These are phyloP conservation scores for Eleusine coracana DNA, from an alignment of 176 grass and related monocot species.

Conservation along the genomic window DNA sequence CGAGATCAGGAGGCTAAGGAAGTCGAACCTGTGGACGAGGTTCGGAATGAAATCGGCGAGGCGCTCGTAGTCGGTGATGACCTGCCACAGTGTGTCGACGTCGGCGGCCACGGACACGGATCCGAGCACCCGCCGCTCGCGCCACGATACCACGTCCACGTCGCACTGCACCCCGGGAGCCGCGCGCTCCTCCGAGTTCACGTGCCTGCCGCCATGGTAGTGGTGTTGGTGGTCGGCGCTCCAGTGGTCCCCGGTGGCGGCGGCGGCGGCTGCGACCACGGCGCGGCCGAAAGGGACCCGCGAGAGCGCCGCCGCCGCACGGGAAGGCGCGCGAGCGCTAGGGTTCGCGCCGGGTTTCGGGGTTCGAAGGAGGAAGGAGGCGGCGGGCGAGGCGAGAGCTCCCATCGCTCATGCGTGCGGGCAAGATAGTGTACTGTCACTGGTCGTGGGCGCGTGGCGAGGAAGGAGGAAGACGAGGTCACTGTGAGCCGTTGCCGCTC, in stretches of 20 bases:
- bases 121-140: slow-evolving; percentile 71
- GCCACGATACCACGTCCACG: slow-evolving; percentile 94
- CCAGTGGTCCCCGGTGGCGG: slow-evolving; percentile 54
- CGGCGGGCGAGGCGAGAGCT: slow-evolving; percentile 42
- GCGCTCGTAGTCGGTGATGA: slow-evolving; percentile 95
- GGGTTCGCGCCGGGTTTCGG: background rate
- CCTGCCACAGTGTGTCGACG: slow-evolving; percentile 78
- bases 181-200: background rate
- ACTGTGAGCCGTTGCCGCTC: background rate
- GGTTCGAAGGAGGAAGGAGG: slow-evolving; percentile 26
- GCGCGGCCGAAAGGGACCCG: slow-evolving; percentile 16
- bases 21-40: slow-evolving; percentile 75
- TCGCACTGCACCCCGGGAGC: slow-evolving; percentile 61
- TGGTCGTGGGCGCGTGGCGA: background rate
- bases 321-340: slow-evolving; percentile 8
- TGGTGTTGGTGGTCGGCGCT: slow-evolving; percentile 27
- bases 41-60: slow-evolving; percentile 94
- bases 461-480: background rate
- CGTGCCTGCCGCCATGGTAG: background rate
- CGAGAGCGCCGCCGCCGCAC: slow-evolving; percentile 33
- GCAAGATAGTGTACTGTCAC: background rate
- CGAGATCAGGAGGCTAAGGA: background rate
- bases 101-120: slow-evolving; percentile 75
- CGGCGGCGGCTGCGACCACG: slow-evolving; percentile 16
- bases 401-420: slow-evolving; percentile 17